phyloP scores from a whole-genome alignment of 208 protist species.

The Herpetomonas tarakana region DNA sequence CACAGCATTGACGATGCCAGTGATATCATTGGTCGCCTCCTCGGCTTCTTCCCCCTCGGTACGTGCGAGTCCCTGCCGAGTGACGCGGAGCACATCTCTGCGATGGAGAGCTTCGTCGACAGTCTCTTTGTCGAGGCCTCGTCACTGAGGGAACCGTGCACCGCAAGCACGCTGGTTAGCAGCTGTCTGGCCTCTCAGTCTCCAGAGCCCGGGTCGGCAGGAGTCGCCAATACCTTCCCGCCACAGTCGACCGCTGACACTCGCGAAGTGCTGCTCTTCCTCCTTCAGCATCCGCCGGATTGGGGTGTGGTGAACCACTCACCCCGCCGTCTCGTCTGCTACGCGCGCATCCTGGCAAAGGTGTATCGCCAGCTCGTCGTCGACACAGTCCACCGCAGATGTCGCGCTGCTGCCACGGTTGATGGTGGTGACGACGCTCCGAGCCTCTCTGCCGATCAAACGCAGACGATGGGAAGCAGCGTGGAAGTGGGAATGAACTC shows the following conservation, averaged over 20 bases:
- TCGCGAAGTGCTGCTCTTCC: background rate
- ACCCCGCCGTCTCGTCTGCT: background rate
- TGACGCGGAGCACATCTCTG: no score
- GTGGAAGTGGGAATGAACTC: no score
- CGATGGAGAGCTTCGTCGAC: no score
- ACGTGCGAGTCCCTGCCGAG: no score
- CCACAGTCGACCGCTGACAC: background rate
- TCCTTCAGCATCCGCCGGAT: background rate
- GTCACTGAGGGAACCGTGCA: no score
- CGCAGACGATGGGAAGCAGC: no score
- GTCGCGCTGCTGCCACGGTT: background rate
- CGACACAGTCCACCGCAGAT: constrained; percentile 21
- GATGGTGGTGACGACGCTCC: background rate
- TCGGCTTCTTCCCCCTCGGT: no score
- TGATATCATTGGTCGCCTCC: no score
- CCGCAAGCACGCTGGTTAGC: background rate
- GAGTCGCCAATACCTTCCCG: background rate
- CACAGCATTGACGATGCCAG: no score
- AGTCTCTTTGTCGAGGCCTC: no score
- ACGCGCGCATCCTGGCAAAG: constrained; percentile 16
- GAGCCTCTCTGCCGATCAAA: no score
- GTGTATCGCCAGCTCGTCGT: constrained; percentile 28
- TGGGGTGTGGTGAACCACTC: background rate
- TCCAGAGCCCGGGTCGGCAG: background rate
- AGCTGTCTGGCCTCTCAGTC: background rate